phyloP scores from a whole-genome alignment of 2,329 filamentous ascomycete genomes.

The Fusarium pseudocircinatum region DNA sequence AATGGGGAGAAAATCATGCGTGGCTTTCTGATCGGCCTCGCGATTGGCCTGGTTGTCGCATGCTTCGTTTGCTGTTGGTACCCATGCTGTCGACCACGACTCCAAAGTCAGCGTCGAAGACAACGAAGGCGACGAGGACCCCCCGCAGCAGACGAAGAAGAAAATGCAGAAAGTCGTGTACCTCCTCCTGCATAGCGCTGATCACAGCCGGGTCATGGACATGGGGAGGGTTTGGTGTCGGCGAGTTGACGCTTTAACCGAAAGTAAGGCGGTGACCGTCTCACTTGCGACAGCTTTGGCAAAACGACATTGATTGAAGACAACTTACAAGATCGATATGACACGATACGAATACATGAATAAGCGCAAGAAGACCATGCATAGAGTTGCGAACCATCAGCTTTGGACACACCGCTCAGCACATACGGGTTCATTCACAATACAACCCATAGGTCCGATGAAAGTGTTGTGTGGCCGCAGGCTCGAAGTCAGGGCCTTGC shows the following conservation, averaged over 20 bases:
- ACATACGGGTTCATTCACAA: neutral
- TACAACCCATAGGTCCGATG: neutral
- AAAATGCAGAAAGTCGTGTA: constrained; percentile 13
- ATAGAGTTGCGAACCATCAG: neutral
- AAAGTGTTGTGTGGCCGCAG: neutral
- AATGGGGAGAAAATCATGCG: constrained; percentile 47
- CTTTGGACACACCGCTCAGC: neutral
- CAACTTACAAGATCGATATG: neutral
- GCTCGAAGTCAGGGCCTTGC: neutral
- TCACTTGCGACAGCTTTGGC: neutral
- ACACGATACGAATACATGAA: constrained; percentile 1
- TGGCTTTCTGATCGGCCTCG: constrained; percentile 49
- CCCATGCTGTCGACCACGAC: constrained; percentile 42
- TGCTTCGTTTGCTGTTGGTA: constrained; percentile 49
- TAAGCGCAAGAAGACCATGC: neutral
- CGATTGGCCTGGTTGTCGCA: constrained; percentile 46
- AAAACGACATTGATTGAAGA: neutral
- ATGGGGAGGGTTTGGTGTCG: neutral
- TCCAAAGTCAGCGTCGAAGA: constrained; percentile 30
- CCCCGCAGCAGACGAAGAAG: constrained; percentile 28
- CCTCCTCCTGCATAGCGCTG: constrained; percentile 18
- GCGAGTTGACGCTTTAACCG: neutral
- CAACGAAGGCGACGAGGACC: constrained; percentile 29
- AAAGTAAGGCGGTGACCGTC: neutral
- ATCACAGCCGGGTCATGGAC: neutral